A percentile compares a stretch with the other conserved stretches of the same genome.
phyloP scores from a whole-genome alignment of 768 basidiomycete genomes.

The Hygrophorus russula region DNA sequence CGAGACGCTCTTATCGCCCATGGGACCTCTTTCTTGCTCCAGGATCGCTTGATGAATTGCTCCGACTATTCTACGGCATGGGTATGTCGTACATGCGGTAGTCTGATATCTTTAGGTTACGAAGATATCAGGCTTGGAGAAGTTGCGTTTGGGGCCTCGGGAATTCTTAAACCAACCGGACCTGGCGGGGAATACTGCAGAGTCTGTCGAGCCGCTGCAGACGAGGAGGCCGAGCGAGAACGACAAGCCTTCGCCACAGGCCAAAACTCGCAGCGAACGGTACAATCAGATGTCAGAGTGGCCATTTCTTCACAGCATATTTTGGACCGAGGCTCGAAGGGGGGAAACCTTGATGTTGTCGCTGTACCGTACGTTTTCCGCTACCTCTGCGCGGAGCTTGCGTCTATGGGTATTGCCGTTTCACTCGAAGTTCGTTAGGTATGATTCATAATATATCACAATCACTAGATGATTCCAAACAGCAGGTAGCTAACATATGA shows the following conservation, averaged over 20 bases:
- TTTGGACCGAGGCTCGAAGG: constrained; percentile 46
- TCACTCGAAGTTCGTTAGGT: constrained; percentile 54
- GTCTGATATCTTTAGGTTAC: constrained; percentile 91
- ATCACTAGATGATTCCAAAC: constrained; percentile 1
- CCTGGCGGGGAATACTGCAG: constrained; percentile 92
- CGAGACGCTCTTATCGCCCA: constrained; percentile 98
- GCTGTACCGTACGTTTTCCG: constrained; percentile 94
- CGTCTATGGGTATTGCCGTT: constrained; percentile 96
- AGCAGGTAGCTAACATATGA: neutral
- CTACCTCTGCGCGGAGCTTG: constrained; percentile 90
- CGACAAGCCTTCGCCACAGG: constrained; percentile 50
- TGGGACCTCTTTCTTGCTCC: constrained; percentile 95
- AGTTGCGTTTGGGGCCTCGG: constrained; percentile 37
- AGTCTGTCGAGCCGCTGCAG: constrained; percentile 69
- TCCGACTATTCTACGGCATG: constrained; percentile 99
- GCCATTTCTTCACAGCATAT: constrained; percentile 60
- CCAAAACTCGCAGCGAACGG: constrained; percentile 28
- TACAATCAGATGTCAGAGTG: constrained; percentile 45
- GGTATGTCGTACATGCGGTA: constrained; percentile 96
- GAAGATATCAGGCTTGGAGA: constrained; percentile 76
- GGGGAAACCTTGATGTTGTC: constrained; percentile 85
- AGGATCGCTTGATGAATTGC: constrained; percentile 99
- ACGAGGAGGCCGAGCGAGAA: constrained; percentile 51
- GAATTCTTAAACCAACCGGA: constrained; percentile 46
- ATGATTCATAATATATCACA: neutral